Conservation (phyloP, 768 basidiomycete genomes). For the Panaeolus papilionaceus region DNA sequence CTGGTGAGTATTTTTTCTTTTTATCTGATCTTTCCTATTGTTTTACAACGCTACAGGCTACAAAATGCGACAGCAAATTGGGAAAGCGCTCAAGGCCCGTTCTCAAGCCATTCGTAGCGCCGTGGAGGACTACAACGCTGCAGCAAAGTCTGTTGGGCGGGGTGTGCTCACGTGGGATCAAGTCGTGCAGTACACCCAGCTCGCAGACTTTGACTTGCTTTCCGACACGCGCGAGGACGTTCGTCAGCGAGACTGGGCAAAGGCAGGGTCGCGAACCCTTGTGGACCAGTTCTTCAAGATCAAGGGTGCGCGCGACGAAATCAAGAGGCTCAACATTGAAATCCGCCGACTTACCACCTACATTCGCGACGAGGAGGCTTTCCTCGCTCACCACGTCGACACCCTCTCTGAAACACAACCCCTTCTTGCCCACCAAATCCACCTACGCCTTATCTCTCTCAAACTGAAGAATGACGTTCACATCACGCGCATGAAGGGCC, state of each 20-base stretch:
- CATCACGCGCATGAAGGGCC: background rate
- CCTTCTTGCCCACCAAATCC: conserved; percentile 17
- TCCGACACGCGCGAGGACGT: conserved; percentile 19
- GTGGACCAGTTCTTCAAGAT: conserved; percentile 19
- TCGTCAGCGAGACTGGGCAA: conserved; percentile 25
- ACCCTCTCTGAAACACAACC: conserved; percentile 1
- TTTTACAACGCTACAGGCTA: conserved; percentile 28
- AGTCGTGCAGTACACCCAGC: conserved; percentile 22
- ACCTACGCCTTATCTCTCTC: conserved; percentile 1
- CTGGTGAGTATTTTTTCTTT: conserved; percentile 26
- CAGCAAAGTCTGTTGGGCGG: conserved; percentile 14
- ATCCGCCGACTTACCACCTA: conserved; percentile 17
- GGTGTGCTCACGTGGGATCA: conserved; percentile 19
- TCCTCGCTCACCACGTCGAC: conserved; percentile 3
- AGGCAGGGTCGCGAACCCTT: conserved; percentile 23
- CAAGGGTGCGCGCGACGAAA: conserved; percentile 16
- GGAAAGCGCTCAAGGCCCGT: conserved; percentile 29
- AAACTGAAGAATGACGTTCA: conserved; percentile 14
- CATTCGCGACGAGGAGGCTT: conserved; percentile 16
- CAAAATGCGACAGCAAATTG: conserved; percentile 32
- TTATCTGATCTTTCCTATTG: no score
- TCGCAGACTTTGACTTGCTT: conserved; percentile 23
- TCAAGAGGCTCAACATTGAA: conserved; percentile 14
- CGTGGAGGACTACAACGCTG: conserved; percentile 31
- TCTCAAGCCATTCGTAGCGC: conserved; percentile 32